Base-by-base conservation (phyloP, 2,329 filamentous ascomycete species). In the Colletotrichum scovillei region DNA sequence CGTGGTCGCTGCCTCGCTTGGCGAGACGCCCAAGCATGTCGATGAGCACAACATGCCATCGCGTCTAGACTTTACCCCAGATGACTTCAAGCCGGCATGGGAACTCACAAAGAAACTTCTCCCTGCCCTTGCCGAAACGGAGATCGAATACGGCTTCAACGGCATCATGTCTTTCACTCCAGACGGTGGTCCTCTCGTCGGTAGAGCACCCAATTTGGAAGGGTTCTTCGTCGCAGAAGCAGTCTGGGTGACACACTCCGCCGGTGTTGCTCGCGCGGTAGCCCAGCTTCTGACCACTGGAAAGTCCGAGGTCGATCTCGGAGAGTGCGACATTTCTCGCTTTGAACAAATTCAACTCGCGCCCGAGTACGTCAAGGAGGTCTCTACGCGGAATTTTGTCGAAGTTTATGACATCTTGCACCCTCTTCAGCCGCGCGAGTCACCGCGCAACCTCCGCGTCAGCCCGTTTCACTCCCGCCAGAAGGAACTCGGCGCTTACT, bases 131-230 rank as follows among this genome's bases (percentile, higher is more conserved):
- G 79, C 81, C 3, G 81, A 88, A 5, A 86, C 82, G 16, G 80
- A 89, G 70, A 86, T 92, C 7, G 87, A 83, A 0, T 87, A 91
- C 53, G 91, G 90, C 0, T 92, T 92, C 84, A 92, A 92, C 76
- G 90, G 90, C 3, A 86, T 92, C 76, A 90, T 92, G 79, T 92
- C 90, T 0, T 92, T 92, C 77, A 92, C 90, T 0, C 90, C 90
- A 0, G 90, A 92, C 65, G 90, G 90, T 0, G 89, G 89, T 0
- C 88, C 90, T 0, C 83, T 92, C 0, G 83, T 92, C 2, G 90
- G 90, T 3, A 85, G 88, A 76, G 84, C 89, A 0, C 89, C 90
- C 7, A 86, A 85, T 16, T 79, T 92, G 0, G 88, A 91, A 58
- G 89, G 89, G 14, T 92, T 92, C 80, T 92, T 86, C 75, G 89